These are phyloP conservation scores for Herpotrichia juniperi DNA, from an alignment of 2,329 filamentous ascomycete genomes.

Conservation along the genomic window DNA sequence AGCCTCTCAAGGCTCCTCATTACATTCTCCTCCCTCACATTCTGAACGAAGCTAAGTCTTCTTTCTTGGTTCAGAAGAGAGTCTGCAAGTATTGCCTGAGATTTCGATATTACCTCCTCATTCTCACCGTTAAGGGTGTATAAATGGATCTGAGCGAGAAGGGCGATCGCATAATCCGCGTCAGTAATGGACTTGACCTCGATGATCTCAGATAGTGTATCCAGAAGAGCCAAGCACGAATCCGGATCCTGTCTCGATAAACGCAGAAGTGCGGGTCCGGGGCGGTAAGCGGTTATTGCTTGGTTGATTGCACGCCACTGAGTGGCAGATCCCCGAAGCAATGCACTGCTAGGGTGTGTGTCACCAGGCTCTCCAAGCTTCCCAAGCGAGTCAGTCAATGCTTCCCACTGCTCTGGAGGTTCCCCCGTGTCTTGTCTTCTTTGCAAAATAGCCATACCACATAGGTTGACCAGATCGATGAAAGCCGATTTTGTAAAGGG, in stretches of 20 bases:
- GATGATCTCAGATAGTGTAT: slow-evolving; percentile 27
- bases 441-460: slow-evolving; percentile 28
- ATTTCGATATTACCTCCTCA: slow-evolving; percentile 35
- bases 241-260: background rate
- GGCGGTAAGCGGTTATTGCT: background rate
- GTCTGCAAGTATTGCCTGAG: slow-evolving; percentile 33
- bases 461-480: slow-evolving; percentile 42
- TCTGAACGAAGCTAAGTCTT: slow-evolving; percentile 21
- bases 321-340: background rate
- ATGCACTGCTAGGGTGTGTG: background rate
- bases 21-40: slow-evolving; percentile 17
- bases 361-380: background rate
- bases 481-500: slow-evolving; percentile 43
- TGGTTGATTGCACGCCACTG: slow-evolving; percentile 1
- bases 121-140: slow-evolving; percentile 24
- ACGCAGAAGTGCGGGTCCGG: background rate
- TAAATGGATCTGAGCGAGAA: slow-evolving; percentile 28
- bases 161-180: slow-evolving; percentile 21
- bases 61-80: slow-evolving; percentile 16
- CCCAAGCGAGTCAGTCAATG: background rate
- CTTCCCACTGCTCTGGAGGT: background rate
- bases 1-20: slow-evolving; percentile 27
- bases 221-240: slow-evolving; percentile 18
- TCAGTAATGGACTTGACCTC: slow-evolving; percentile 10
- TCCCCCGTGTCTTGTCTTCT: background rate